Conservation (phyloP, 2,329 filamentous ascomycete species). For the Septoria linicola region DNA sequence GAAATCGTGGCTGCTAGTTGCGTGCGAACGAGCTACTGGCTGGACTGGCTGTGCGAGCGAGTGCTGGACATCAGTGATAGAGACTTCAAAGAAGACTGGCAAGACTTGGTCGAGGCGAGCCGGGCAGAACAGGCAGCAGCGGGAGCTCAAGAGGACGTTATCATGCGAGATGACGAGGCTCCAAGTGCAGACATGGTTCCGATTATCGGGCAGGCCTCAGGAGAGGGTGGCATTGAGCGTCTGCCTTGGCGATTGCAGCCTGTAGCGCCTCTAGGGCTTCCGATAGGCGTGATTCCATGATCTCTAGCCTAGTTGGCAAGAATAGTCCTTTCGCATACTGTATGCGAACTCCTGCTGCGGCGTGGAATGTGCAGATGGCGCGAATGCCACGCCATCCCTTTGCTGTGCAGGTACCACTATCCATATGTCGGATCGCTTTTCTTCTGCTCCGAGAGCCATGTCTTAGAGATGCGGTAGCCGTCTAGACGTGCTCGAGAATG, state of each 20-base stretch:
- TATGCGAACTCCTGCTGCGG: not conserved
- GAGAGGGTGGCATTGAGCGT: too few relatives aligned
- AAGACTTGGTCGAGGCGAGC: constrained; percentile 39
- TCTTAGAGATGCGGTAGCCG: too few relatives aligned
- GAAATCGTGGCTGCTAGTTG: constrained; percentile 38
- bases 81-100: constrained; percentile 32
- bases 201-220: not conserved
- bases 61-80: constrained; percentile 33
- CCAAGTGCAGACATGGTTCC: not conserved
- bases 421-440: not conserved
- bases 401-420: not conserved
- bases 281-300: constrained; percentile 26
- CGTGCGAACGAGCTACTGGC: constrained; percentile 41
- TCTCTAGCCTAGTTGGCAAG: constrained; percentile 4
- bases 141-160: constrained; percentile 1
- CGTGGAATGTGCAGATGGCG: not conserved
- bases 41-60: constrained; percentile 37
- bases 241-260: constrained; percentile 15
- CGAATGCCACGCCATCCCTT: not conserved
- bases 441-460: not conserved
- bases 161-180: constrained; percentile 5
- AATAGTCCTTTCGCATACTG: too few relatives aligned
- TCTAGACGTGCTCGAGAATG: too few relatives aligned
- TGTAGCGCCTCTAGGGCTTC: constrained; percentile 15
- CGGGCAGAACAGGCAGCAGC: constrained; percentile 14